phyloP scores from a whole-genome alignment of 75 land plant species.

The Pinus taeda region DNA sequence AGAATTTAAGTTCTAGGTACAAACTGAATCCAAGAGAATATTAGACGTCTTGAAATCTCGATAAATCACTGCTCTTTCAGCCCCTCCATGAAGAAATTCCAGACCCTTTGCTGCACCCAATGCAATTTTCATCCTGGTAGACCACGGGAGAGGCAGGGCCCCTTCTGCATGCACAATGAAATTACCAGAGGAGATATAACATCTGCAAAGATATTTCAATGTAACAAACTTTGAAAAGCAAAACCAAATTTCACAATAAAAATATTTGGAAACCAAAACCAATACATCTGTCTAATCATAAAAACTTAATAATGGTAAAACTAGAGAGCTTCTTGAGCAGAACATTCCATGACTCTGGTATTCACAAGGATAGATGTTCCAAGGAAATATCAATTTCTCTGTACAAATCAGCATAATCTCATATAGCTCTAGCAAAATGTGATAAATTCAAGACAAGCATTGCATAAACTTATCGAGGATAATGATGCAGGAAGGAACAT shows the following conservation, averaged over 20 bases:
- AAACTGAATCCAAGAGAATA: constrained; percentile 49
- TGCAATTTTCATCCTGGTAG: constrained; percentile 66
- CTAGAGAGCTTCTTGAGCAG: neutral
- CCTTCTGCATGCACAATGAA: constrained; percentile 10
- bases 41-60: constrained; percentile 41
- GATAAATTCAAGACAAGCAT: neutral
- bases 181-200: constrained; percentile 4
- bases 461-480: too few species aligned
- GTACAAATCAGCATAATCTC: neutral
- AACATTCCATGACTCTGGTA: neutral
- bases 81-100: constrained; percentile 66
- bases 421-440: neutral
- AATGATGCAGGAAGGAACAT: neutral
- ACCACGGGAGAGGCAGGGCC: constrained; percentile 36
- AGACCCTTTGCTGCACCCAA: constrained; percentile 63
- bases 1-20: constrained; percentile 3
- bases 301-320: neutral
- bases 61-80: constrained; percentile 50
- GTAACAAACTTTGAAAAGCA: neutral
- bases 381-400: neutral
- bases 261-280: too few species aligned
- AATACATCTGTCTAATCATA: neutral
- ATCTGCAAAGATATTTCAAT: neutral
- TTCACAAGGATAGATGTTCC: neutral
- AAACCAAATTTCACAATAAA: neutral